phyloP scores from a whole-genome alignment of 495 filamentous ascomycete species.

The Hypoxylon crocopeplum region DNA sequence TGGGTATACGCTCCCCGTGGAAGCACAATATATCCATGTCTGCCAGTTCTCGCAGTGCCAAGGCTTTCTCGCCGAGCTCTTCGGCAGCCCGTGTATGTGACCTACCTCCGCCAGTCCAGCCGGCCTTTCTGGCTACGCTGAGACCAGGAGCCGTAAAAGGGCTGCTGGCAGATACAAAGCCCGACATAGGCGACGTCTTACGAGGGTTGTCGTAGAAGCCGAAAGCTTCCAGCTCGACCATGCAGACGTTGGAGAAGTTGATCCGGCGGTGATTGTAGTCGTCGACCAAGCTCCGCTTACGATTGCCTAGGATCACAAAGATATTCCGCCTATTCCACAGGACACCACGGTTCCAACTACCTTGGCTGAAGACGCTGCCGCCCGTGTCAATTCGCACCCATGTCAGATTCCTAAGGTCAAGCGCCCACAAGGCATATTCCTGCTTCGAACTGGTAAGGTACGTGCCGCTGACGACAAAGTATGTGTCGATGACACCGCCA shows the following conservation, averaged over 20 bases:
- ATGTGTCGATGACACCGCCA: conserved; percentile 88
- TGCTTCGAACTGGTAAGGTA: conserved; percentile 97
- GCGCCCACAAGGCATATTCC: conserved; percentile 96
- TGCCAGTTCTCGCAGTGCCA: conserved; percentile 81
- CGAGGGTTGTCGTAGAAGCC: conserved; percentile 95
- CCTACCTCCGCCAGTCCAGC: conserved; percentile 73
- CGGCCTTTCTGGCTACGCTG: conserved; percentile 65
- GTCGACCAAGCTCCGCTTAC: conserved; percentile 91
- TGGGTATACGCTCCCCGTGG: conserved; percentile 86
- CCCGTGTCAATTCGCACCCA: conserved; percentile 97
- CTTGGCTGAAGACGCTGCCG: conserved; percentile 91
- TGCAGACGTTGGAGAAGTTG: conserved; percentile 94
- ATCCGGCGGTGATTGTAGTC: conserved; percentile 98
- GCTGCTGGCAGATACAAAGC: conserved; percentile 80
- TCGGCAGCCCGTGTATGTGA: conserved; percentile 72
- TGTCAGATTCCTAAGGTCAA: conserved; percentile 83
- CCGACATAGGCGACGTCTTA: conserved; percentile 74
- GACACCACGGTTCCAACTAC: conserved; percentile 95
- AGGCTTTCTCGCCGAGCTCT: conserved; percentile 81
- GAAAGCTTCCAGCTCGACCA: conserved; percentile 96
- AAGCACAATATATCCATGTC: conserved; percentile 97
- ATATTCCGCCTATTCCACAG: conserved; percentile 91
- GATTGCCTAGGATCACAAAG: conserved; percentile 93
- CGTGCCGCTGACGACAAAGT: conserved; percentile 96
- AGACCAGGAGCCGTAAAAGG: conserved; percentile 60